These are phyloP conservation scores for Rasamsonia emersonii DNA, from an alignment of 2,329 filamentous ascomycete species.

Conservation along the genomic window DNA sequence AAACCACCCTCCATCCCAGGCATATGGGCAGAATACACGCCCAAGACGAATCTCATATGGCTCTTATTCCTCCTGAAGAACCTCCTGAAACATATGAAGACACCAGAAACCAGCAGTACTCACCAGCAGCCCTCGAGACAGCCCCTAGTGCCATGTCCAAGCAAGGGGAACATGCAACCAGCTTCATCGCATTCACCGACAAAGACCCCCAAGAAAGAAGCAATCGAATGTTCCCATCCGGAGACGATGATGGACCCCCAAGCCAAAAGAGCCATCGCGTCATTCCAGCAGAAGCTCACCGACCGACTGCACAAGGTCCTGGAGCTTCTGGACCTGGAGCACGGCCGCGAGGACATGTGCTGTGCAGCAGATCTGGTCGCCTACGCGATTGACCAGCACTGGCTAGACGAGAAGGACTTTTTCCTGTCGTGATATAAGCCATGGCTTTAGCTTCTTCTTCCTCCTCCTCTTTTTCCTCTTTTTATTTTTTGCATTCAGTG, in stretches of 20 bases:
- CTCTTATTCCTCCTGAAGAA: constrained; percentile 52
- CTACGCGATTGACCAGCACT: constrained; percentile 35
- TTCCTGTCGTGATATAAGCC: constrained; percentile 17
- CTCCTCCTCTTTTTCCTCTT: too few species aligned
- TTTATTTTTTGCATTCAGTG: too few species aligned
- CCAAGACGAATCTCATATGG: constrained; percentile 57
- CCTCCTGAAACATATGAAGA: constrained; percentile 37
- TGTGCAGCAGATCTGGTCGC: constrained; percentile 36
- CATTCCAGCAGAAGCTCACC: constrained; percentile 22
- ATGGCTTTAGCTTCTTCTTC: too few species aligned
- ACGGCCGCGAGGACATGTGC: constrained; percentile 32
- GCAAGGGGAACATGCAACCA: constrained; percentile 17
- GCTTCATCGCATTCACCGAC: not conserved
- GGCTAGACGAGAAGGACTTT: constrained; percentile 32
- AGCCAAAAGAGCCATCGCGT: constrained; percentile 8
- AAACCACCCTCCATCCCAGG: constrained; percentile 25
- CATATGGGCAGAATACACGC: constrained; percentile 49
- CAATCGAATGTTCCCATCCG: too few species aligned
- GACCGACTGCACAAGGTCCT: constrained; percentile 24
- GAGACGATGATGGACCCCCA: too few species aligned
- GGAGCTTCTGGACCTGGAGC: constrained; percentile 28
- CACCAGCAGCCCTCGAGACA: constrained; percentile 13
- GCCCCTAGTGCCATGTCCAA: constrained; percentile 25
- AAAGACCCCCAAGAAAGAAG: not conserved
- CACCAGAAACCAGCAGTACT: not conserved